Conservation (phyloP, 164 flowering plant genomes). For the Chloranthus sessilifolius region DNA sequence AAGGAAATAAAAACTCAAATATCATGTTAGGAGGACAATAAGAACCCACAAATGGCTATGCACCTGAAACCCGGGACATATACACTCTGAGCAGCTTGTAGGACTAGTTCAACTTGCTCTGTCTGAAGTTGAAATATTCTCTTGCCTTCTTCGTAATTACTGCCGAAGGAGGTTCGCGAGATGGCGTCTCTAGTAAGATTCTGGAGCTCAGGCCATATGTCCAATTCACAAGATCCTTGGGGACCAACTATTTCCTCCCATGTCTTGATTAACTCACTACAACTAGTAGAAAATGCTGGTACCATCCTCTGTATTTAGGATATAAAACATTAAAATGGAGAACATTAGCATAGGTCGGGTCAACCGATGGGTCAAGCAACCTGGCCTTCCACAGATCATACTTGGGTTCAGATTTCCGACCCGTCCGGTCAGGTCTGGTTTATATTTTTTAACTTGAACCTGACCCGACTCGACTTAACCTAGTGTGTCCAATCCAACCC, state of each 20-base stretch:
- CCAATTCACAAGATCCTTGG: conserved; percentile 15
- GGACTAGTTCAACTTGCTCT: conserved; percentile 18
- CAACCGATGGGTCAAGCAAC: too few relatives aligned
- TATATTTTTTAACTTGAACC: too few relatives aligned
- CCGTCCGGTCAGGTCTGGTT: neutral
- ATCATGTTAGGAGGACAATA: too few relatives aligned
- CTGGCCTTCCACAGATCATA: too few relatives aligned
- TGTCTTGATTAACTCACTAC: conserved; percentile 11
- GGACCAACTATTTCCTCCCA: conserved; percentile 14
- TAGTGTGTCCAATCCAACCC: neutral
- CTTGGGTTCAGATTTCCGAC: neutral
- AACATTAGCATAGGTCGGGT: neutral
- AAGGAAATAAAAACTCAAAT: neutral
- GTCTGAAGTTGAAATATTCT: conserved; percentile 19
- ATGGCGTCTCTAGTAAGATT: conserved; percentile 14
- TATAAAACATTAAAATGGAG: neutral
- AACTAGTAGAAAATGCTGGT: conserved; percentile 18
- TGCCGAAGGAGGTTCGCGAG: conserved; percentile 21
- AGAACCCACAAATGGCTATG: neutral
- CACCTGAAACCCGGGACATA: conserved; percentile 40
- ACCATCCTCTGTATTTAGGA: conserved; percentile 16
- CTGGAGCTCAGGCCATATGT: conserved; percentile 18
- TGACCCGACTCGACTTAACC: too few relatives aligned
- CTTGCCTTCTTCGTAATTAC: conserved; percentile 20
- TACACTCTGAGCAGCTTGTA: conserved; percentile 1